These are phyloP conservation scores for Lactarius tabidus DNA, from an alignment of 768 basidiomycete species.

Conservation along the genomic window DNA sequence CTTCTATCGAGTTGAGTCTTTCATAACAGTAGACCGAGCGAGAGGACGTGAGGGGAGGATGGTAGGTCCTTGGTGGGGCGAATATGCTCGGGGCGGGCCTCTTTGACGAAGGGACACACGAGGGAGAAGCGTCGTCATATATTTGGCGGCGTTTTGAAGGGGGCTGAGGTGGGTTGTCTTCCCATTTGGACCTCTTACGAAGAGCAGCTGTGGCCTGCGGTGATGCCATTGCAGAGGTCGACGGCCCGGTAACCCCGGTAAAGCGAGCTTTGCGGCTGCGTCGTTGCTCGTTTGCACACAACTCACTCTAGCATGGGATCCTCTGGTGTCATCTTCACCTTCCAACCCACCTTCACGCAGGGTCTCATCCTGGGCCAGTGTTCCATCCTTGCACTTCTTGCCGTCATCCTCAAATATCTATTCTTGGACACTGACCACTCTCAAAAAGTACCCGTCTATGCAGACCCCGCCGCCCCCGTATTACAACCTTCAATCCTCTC, in stretches of 20 bases:
- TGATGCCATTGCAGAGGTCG: background rate
- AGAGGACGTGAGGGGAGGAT: slow-evolving; percentile 80
- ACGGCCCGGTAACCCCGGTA: slow-evolving; percentile 11
- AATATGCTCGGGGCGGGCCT: slow-evolving; percentile 46
- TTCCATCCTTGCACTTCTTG: slow-evolving; percentile 74
- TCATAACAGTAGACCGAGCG: slow-evolving; percentile 95
- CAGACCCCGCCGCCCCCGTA: slow-evolving; percentile 9
- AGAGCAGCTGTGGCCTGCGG: slow-evolving; percentile 39
- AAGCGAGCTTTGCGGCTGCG: background rate
- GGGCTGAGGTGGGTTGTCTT: slow-evolving; percentile 35
- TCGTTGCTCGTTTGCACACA: background rate
- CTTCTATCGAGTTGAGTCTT: slow-evolving; percentile 94
- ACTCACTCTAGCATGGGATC: slow-evolving; percentile 6
- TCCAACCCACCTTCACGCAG: slow-evolving; percentile 91
- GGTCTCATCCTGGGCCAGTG: slow-evolving; percentile 90
- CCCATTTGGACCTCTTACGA: slow-evolving; percentile 78
- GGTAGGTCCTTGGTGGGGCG: slow-evolving; percentile 69
- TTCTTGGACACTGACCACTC: slow-evolving; percentile 78
- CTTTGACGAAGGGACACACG: slow-evolving; percentile 26
- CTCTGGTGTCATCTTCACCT: slow-evolving; percentile 60
- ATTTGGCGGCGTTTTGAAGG: slow-evolving; percentile 56
- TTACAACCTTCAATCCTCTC: background rate
- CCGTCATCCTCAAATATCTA: slow-evolving; percentile 86
- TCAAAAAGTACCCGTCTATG: slow-evolving; percentile 48
- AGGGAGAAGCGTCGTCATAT: slow-evolving; percentile 29